Conservation (phyloP, 345 rosid genomes). For the Sonneratia alba region DNA sequence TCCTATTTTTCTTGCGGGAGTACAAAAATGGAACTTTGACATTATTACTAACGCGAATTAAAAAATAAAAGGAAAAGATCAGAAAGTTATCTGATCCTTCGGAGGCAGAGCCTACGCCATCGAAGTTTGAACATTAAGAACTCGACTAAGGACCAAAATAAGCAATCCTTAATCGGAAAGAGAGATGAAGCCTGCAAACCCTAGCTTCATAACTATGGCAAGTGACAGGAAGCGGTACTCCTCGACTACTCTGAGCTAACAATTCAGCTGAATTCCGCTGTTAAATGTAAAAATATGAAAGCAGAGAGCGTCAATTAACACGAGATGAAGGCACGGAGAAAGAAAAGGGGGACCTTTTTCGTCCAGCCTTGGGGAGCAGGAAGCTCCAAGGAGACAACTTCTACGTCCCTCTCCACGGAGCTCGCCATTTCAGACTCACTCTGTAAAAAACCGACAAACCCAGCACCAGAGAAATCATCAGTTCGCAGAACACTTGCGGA, state of each 20-base stretch:
- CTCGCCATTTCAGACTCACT: slow-evolving; percentile 21
- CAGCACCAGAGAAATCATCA: neutral
- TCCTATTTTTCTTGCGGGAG: neutral
- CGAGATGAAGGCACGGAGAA: neutral
- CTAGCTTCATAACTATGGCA: neutral
- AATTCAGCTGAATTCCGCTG: neutral
- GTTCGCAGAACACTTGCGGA: neutral
- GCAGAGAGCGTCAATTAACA: neutral
- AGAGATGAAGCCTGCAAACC: slow-evolving; percentile 2
- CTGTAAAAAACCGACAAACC: neutral
- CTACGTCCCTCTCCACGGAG: slow-evolving; percentile 19
- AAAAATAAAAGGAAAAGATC: neutral
- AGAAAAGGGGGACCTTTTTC: slow-evolving; percentile 19
- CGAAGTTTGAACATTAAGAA: neutral
- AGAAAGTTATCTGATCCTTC: neutral
- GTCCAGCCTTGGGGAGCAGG: slow-evolving; percentile 44
- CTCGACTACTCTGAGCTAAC: neutral
- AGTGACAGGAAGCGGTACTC: neutral
- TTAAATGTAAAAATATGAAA: neutral
- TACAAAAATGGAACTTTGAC: neutral
- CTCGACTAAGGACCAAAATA: neutral
- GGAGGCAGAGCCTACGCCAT: neutral
- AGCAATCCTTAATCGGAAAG: neutral
- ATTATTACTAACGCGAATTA: neutral
- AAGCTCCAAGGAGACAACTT: slow-evolving; percentile 33